Base-by-base conservation (phyloP, 768 basidiomycete species). In the Boletus speciosus region DNA sequence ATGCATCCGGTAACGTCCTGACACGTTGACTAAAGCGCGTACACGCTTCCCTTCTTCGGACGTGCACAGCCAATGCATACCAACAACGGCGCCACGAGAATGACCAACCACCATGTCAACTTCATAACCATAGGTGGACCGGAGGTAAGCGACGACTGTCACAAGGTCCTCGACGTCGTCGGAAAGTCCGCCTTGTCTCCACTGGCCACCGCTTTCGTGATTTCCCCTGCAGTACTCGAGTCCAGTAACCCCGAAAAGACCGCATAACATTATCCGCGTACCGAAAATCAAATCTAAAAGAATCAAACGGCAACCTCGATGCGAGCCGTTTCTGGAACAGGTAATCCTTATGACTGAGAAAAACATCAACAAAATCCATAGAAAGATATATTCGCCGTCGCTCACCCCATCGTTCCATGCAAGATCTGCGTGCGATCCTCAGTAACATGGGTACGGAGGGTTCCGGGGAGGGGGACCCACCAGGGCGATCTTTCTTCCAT, bases 251-350 rank as follows among this genome's bases (percentile, higher is more conserved):
- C 44, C 44, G 48, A 12, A 49, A 39, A 39, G 27, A 36, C 35
- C 25, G 32, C 19, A 42, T n/a, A 41, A 64, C 34, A 38, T n/a
- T 23, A 40, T 29, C 12, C 4, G 37, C 81, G 52, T 63, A 90
- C 88, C 89, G 81, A 71, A 93, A 93, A 68, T 93, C 90, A 63
- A 93, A 91, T 32, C 90, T 80, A 66, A 93, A 91, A 3, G 89
- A 91, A 67, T 93, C 90, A 23, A 88, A 63, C 0, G 88, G 85
- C 14, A 91, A 69, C 36, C 73, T 76, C 37, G 69, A 66, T 3
- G 87, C 88, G 19, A 93, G 81, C 14, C 79, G 81, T 64, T 84
- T 85, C 69, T 88, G 86, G 74, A 86, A 91, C 45, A 93, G 67
- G 71, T 93, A 93, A 66, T 93, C 86, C 62, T 91, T 91, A 69